Conservation (phyloP, 2,329 filamentous ascomycete species). For the Botrytis pseudocinerea region DNA sequence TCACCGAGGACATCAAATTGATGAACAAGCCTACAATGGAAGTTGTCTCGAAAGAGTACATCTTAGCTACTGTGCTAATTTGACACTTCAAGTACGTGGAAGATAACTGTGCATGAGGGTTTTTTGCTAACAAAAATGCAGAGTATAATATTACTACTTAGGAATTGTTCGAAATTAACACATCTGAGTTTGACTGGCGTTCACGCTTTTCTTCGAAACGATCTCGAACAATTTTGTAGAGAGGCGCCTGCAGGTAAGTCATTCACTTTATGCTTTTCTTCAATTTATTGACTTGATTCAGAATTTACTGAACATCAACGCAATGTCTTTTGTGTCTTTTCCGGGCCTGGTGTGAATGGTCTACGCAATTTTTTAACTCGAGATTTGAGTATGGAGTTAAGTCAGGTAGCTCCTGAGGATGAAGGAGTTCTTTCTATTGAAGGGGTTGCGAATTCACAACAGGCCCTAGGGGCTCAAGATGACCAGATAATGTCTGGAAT, state of each 20-base stretch:
- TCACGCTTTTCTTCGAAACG: constrained; percentile 81
- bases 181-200: constrained; percentile 95
- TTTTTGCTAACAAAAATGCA: constrained; percentile 46
- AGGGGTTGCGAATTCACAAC: constrained; percentile 27
- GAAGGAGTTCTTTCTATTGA: constrained; percentile 51
- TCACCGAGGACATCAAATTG: constrained; percentile 9
- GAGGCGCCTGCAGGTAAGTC: constrained; percentile 72
- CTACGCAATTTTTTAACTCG: constrained; percentile 79
- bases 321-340: constrained; percentile 97
- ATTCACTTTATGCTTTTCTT: neutral
- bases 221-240: constrained; percentile 82
- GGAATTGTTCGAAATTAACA: constrained; percentile 87
- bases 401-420: constrained; percentile 89
- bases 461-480: constrained; percentile 29
- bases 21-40: constrained; percentile 17
- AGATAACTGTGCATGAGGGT: neutral
- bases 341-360: constrained; percentile 75
- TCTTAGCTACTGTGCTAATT: constrained; percentile 86
- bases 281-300: constrained; percentile 38
- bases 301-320: constrained; percentile 96
- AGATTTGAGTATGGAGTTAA: constrained; percentile 49
- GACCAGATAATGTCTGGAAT: constrained; percentile 21
- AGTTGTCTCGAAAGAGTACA: constrained; percentile 80
- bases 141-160: constrained; percentile 88
- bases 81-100: constrained; percentile 72